phyloP scores from a whole-genome alignment of 768 basidiomycete species.

The Lactifluus rugatus region DNA sequence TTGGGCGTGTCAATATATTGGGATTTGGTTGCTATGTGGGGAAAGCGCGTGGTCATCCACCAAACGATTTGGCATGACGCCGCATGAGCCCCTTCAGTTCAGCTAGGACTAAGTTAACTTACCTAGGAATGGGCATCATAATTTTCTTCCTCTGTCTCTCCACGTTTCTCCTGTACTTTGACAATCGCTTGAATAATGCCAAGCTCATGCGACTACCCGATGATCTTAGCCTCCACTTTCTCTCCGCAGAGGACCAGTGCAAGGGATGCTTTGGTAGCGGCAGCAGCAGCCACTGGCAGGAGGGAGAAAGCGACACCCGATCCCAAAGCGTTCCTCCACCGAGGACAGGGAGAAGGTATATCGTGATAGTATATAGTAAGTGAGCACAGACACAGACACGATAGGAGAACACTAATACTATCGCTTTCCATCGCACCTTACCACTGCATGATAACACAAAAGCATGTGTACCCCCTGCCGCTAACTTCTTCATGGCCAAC shows the following conservation, averaged over 20 bases:
- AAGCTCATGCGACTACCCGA: conserved; percentile 42
- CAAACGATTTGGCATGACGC: no score
- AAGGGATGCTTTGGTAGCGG: conserved; percentile 32
- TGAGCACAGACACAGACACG: no score
- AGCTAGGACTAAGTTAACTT: no score
- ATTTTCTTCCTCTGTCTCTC: not conserved
- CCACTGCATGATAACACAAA: no score
- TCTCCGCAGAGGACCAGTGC: conserved; percentile 44
- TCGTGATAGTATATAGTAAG: no score
- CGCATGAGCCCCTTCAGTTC: no score
- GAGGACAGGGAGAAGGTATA: conserved; percentile 65
- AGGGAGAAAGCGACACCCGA: conserved; percentile 30
- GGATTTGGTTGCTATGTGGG: conserved; percentile 1
- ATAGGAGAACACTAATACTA: no score
- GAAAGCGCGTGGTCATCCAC: not conserved
- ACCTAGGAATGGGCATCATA: not conserved
- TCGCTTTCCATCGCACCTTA: no score
- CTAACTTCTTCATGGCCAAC: not conserved
- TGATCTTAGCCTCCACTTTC: conserved; percentile 33
- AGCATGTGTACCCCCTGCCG: no score
- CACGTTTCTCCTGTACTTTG: conserved; percentile 26
- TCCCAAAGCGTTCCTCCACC: conserved; percentile 42
- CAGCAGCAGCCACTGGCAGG: conserved; percentile 31
- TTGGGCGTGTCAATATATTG: conserved; percentile 16
- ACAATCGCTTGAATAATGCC: conserved; percentile 43